phyloP scores from a whole-genome alignment of 2,329 filamentous ascomycete species.

The Aaosphaeria arxii region DNA sequence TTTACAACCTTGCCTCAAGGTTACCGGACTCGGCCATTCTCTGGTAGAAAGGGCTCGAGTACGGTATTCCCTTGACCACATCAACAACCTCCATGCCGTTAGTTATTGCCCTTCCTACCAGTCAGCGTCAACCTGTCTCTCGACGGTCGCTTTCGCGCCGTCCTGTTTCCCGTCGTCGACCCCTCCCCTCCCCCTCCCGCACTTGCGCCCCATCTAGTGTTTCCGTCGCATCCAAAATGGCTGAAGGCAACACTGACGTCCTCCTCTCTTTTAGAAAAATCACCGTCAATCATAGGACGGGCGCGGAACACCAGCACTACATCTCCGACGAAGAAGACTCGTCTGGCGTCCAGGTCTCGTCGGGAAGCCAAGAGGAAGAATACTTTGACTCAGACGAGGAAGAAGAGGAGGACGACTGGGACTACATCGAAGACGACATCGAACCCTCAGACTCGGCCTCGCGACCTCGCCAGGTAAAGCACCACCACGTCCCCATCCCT shows the following conservation, averaged over 20 bases:
- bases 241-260: constrained; percentile 36
- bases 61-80: constrained; percentile 21
- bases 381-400: constrained; percentile 29
- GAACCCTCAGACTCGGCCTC: constrained; percentile 51
- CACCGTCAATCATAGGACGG: constrained; percentile 37
- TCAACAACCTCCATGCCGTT: constrained; percentile 41
- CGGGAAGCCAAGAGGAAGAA: constrained; percentile 29
- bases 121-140: constrained; percentile 23
- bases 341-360: constrained; percentile 30
- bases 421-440: constrained; percentile 42
- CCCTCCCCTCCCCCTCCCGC: constrained; percentile 13
- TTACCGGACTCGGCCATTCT: constrained; percentile 37
- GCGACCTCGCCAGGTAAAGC: constrained; percentile 33
- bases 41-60: constrained; percentile 38
- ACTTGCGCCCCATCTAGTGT: constrained; percentile 25
- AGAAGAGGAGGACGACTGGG: constrained; percentile 32
- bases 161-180: constrained; percentile 19
- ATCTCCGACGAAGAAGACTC: constrained; percentile 31
- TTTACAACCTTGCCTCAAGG: constrained; percentile 16
- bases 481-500: constrained; percentile 28
- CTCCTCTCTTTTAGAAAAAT: constrained; percentile 36
- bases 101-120: constrained; percentile 37
- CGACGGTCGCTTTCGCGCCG: constrained; percentile 30
- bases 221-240: constrained; percentile 24
- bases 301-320: constrained; percentile 27